Conservation (phyloP, 1,284 basidiomycete species). For the Tilletia caries region DNA sequence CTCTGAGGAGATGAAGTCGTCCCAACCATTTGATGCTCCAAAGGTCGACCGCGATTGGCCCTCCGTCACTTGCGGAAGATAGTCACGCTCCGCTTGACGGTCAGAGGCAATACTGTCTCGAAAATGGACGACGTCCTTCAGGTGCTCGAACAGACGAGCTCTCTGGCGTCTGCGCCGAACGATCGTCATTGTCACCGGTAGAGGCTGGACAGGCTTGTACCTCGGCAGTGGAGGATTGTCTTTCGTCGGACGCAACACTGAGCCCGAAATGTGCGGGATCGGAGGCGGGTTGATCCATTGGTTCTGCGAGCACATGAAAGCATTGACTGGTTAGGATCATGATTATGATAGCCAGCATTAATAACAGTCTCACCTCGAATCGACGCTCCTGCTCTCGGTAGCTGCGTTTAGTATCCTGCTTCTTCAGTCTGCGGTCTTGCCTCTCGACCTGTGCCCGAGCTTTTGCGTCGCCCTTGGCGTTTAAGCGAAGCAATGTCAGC, state of each 20-base stretch:
- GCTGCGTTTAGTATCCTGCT: not conserved
- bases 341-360: not conserved
- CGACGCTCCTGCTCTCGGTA: not conserved
- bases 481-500: too few relatives aligned
- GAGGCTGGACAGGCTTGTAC: slow-evolving; percentile 48
- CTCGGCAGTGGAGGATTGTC: slow-evolving; percentile 46
- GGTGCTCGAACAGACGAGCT: not conserved
- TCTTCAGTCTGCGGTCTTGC: not conserved
- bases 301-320: slow-evolving; percentile 17
- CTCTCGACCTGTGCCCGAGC: not conserved
- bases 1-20: not conserved
- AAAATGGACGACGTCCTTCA: slow-evolving; percentile 4
- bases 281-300: slow-evolving; percentile 26
- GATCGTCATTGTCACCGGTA: slow-evolving; percentile 48
- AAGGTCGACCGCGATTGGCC: not conserved
- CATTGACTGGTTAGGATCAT: not conserved
- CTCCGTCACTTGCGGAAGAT: too few relatives aligned
- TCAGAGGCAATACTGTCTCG: not conserved
- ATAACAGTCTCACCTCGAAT: not conserved
- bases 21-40: not conserved
- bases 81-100: not conserved
- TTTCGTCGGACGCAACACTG: slow-evolving; percentile 40
- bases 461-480: too few relatives aligned
- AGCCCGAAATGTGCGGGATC: slow-evolving; percentile 40
- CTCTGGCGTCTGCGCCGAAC: slow-evolving; percentile 22